Conservation (phyloP, 306 rosid genomes). For the Mimosa bimucronata region DNA sequence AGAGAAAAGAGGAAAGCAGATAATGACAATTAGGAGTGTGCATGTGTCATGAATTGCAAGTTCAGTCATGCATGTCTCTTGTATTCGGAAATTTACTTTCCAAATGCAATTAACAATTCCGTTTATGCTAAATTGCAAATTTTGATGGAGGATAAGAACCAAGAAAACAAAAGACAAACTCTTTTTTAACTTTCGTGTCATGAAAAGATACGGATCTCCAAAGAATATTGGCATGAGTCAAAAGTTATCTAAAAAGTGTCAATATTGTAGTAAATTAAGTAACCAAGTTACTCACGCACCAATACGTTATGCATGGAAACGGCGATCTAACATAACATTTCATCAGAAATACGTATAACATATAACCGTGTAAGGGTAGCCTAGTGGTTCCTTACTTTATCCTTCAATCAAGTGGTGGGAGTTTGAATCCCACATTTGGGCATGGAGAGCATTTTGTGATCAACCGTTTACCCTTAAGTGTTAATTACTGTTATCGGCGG, state of each 20-base stretch:
- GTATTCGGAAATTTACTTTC: not conserved
- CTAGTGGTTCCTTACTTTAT: no score
- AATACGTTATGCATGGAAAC: not conserved
- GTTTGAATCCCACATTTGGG: no score
- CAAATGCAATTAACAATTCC: not conserved
- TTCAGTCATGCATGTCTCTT: not conserved
- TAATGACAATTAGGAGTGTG: not conserved
- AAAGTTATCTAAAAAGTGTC: not conserved
- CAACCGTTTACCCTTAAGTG: no score
- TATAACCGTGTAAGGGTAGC: no score
- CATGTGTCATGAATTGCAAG: not conserved
- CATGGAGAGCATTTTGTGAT: no score
- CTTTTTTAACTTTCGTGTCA: not conserved
- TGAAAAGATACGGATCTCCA: not conserved
- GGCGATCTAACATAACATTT: not conserved
- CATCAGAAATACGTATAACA: no score
- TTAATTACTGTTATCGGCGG: no score
- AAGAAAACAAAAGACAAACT: not conserved
- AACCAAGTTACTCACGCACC: not conserved
- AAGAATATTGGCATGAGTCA: not conserved
- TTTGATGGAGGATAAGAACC: not conserved
- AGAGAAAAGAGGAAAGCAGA: not conserved
- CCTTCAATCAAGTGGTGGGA: no score
- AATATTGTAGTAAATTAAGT: not conserved
- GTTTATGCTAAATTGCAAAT: not conserved